phyloP scores from a whole-genome alignment of 1,139 yeast genomes.

The Pneumocystis carinii region DNA sequence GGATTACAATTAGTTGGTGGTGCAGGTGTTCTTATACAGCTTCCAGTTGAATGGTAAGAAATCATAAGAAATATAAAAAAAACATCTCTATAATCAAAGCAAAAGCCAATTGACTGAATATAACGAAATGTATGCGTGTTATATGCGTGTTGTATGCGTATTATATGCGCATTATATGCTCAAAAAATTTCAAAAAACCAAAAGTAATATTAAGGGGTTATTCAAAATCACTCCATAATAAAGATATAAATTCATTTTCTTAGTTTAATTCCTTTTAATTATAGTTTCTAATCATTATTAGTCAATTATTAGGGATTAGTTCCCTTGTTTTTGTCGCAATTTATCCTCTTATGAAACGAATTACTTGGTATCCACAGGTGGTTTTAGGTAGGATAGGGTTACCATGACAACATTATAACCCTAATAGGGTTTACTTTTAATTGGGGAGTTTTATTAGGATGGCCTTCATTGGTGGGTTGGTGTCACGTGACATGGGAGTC shows the following conservation, averaged over 20 bases:
- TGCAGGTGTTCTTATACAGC: conserved; percentile 47
- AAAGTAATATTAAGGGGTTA: no score
- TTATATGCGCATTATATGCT: not conserved
- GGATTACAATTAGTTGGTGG: conserved; percentile 71
- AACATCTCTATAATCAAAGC: no score
- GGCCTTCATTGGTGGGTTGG: conserved; percentile 89
- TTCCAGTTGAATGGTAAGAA: conserved; percentile 46
- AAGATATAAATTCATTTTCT: no score
- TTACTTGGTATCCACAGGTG: conserved; percentile 88
- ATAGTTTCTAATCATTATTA: not conserved
- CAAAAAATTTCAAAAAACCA: no score
- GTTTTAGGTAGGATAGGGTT: conserved; percentile 30
- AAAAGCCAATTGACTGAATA: no score
- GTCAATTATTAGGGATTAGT: conserved; percentile 58
- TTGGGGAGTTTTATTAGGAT: conserved; percentile 91
- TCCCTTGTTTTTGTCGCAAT: conserved; percentile 69
- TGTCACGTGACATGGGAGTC: conserved; percentile 38
- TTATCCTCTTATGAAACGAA: conserved; percentile 84
- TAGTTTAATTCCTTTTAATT: no score
- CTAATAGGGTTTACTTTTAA: conserved; percentile 60
- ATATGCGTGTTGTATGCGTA: not conserved
- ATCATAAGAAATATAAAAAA: not conserved
- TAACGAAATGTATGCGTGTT: not conserved
- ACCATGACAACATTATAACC: not conserved
- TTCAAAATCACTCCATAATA: no score